Base-by-base conservation (phyloP, 192 early-diverging fungal species). In the Spizellomyces sp. region DNA sequence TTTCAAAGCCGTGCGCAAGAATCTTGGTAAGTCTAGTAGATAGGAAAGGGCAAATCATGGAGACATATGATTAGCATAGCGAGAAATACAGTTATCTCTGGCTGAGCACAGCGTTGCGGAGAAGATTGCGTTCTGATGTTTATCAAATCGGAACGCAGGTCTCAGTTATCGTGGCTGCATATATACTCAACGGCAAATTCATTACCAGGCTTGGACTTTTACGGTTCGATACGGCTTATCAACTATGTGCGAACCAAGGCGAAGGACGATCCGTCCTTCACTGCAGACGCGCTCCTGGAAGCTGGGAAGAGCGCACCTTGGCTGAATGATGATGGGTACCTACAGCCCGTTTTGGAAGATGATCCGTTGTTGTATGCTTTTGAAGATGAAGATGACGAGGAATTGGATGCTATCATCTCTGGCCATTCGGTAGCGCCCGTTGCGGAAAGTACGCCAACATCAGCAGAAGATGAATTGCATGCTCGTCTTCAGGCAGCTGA, bases 161-260 rank as follows among this genome's bases (percentile, higher is more conserved):
- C 8, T n/a, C n/a, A n/a, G n/a, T n/a, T n/a, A n/a, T n/a, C n/a
- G n/a, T n/a, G n/a, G 48, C 48, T 52, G 48, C 48, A 52, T 52
- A 52, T 52, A 10, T 52, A 52, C 48, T 52, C 9, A 52, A 10
- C 48, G 48, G 9, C 48, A n/a, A 10, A 66, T 52, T 52, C 21
- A n/a, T n/a, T n/a, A n/a, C n/a, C n/a, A 71, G 85, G 64, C 19
- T 81, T 95, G 45, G 90, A 94, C 77, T 94, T 98, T 71, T 95
- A 98, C 83, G 81, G 86, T 63, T 91, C 90, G 6, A 89, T 98
- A 42, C 77, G 82, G 4, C 77, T 96, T 59, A 90, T 98, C 80
- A 98, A 98, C 77, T 91, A 89, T 63, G 86, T 96, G 59, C 90
- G 70, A 5, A 76, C 63, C 6, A 15, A 17, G 22, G 42, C 59